A percentile compares a stretch with the other conserved stretches of the same genome.
Evolutionary conservation across 2,329 filamentous ascomycete species (phyloP).

Genomic region (Cercospora sp.): DNA sequence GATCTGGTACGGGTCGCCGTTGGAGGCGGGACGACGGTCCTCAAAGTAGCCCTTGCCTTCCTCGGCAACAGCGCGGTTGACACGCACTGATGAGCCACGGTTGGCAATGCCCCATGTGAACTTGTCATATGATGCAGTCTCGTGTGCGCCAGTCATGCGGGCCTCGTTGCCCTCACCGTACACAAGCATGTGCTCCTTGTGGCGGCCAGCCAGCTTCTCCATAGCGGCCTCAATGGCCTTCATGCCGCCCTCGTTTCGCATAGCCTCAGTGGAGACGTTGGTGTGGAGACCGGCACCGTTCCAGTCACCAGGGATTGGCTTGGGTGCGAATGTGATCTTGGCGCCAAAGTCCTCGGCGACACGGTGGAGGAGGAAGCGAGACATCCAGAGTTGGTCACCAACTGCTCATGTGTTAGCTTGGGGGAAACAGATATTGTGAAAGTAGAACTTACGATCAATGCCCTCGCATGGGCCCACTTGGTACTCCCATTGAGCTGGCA

Average conservation of each 20-base stretch:
- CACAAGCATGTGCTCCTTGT: constrained; percentile 70
- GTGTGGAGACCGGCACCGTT: constrained; percentile 92
- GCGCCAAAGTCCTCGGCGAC: constrained; percentile 95
- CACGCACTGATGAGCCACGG: constrained; percentile 90
- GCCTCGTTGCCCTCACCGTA: constrained; percentile 95
- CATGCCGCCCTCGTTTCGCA: constrained; percentile 90
- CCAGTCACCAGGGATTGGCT: constrained; percentile 95
- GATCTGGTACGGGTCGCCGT: constrained; percentile 84
- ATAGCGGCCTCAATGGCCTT: constrained; percentile 84
- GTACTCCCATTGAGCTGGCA: constrained; percentile 98
- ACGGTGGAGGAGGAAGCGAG: constrained; percentile 83
- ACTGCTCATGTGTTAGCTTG: constrained; percentile 51
- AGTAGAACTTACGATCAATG: constrained; percentile 67
- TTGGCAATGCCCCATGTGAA: constrained; percentile 95
- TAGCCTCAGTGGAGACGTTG: constrained; percentile 90
- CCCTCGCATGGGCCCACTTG: constrained; percentile 89
- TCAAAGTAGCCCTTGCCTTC: constrained; percentile 96
- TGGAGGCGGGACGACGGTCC: constrained; percentile 67
- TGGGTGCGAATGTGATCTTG: constrained; percentile 92
- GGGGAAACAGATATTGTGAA: background rate
- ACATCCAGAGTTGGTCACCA: constrained; percentile 96
- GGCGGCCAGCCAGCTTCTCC: constrained; percentile 54
- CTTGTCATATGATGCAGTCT: constrained; percentile 90
- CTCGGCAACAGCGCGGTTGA: constrained; percentile 79
- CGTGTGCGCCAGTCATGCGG: constrained; percentile 88